Conservation (phyloP, 495 filamentous ascomycete species). For the Daldinia loculata region DNA sequence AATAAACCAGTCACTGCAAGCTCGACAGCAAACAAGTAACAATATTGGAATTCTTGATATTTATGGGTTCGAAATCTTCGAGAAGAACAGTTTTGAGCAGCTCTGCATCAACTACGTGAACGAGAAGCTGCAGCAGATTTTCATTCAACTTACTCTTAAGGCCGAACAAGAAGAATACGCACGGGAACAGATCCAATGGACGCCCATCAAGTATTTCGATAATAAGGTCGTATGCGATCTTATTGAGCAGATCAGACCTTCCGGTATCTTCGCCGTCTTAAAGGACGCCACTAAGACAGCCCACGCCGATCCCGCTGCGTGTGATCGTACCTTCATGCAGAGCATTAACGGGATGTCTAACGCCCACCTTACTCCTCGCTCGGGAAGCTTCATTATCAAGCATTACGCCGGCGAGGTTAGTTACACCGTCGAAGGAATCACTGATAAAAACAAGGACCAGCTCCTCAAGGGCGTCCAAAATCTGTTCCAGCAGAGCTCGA, state of each 20-base stretch:
- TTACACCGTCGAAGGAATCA: conserved; percentile 96
- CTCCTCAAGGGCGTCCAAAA: conserved; percentile 93
- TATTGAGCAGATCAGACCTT: conserved; percentile 91
- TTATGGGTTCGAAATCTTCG: conserved; percentile 99
- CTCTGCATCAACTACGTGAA: conserved; percentile 99
- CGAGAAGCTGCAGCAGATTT: conserved; percentile 99
- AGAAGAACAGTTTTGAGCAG: conserved; percentile 99
- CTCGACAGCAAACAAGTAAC: conserved; percentile 76
- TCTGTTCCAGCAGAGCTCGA: conserved; percentile 82
- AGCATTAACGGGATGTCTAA: conserved; percentile 89
- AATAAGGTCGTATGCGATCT: conserved; percentile 99
- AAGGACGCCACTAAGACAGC: conserved; percentile 98
- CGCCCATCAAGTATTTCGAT: conserved; percentile 99
- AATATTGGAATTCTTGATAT: conserved; percentile 99
- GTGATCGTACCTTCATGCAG: conserved; percentile 94
- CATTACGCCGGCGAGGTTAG: conserved; percentile 98
- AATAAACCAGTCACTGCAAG: conserved; percentile 88
- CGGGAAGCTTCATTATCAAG: conserved; percentile 97
- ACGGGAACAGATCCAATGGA: conserved; percentile 96
- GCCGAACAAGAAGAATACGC: conserved; percentile 99
- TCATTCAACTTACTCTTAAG: conserved; percentile 96
- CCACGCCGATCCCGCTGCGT: conserved; percentile 91
- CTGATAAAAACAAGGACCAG: conserved; percentile 99
- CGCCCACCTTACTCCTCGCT: conserved; percentile 88
- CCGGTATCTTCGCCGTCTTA: conserved; percentile 93